Conservation (phyloP, 2,329 filamentous ascomycete genomes). For the Pestalotiopsis sp. region DNA sequence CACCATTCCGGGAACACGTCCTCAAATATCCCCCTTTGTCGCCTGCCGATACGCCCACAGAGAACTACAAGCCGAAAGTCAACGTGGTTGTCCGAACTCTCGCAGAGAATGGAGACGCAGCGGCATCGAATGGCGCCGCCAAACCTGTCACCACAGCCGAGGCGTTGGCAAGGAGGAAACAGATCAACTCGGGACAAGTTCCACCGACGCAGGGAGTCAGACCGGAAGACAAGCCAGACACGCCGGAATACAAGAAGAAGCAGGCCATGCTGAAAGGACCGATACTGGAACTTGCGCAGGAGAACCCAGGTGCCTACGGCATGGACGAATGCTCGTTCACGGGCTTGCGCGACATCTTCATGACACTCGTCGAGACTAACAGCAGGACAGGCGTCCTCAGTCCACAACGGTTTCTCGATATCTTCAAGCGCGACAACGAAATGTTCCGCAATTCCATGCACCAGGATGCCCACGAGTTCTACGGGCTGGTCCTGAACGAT, state of each 20-base stretch:
- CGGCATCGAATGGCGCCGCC: slow-evolving; percentile 46
- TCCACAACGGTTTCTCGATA: slow-evolving; percentile 90
- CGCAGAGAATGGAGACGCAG: slow-evolving; percentile 49
- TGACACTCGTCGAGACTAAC: slow-evolving; percentile 79
- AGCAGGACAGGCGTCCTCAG: slow-evolving; percentile 88
- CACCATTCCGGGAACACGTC: slow-evolving; percentile 90
- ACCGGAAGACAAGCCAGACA: slow-evolving; percentile 91
- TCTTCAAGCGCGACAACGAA: slow-evolving; percentile 91
- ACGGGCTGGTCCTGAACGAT: slow-evolving; percentile 93
- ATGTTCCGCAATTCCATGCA: slow-evolving; percentile 98
- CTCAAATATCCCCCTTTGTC: slow-evolving; percentile 83
- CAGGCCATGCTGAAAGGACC: slow-evolving; percentile 87
- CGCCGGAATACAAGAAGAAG: slow-evolving; percentile 98
- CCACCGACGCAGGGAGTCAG: slow-evolving; percentile 58
- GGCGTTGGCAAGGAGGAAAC: slow-evolving; percentile 57
- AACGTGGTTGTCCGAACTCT: slow-evolving; percentile 64
- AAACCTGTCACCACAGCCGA: slow-evolving; percentile 59
- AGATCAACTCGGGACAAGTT: slow-evolving; percentile 56
- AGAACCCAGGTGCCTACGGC: slow-evolving; percentile 78
- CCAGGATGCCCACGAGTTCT: slow-evolving; percentile 96
- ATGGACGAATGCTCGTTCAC: slow-evolving; percentile 97
- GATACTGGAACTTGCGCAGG: slow-evolving; percentile 80
- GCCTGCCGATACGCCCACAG: slow-evolving; percentile 66
- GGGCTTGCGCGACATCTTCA: slow-evolving; percentile 93
- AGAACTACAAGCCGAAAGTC: slow-evolving; percentile 58